Percentiles rank a stretch among this genome's conserved stretches.
These are phyloP conservation scores for Pleurotus giganteus DNA, from an alignment of 768 basidiomycete species.

Conservation along the genomic window DNA sequence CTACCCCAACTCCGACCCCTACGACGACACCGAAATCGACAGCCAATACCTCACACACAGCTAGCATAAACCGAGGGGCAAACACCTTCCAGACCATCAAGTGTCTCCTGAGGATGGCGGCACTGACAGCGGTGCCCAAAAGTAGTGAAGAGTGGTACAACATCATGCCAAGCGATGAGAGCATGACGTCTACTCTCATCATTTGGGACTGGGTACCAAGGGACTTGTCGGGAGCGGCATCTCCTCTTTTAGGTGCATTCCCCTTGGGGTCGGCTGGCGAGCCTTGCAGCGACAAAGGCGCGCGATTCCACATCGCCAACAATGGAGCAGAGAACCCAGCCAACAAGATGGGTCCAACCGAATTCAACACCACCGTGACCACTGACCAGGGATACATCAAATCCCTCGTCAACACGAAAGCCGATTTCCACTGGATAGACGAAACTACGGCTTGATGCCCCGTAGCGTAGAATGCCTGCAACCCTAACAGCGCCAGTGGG, in stretches of 20 bases:
- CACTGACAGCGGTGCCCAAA: conserved; percentile 67
- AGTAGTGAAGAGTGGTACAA: conserved; percentile 66
- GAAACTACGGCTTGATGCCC: conserved; percentile 91
- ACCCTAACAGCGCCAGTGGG: conserved; percentile 72
- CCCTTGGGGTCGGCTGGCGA: not conserved
- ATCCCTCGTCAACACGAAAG: conserved; percentile 75
- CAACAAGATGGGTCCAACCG: conserved; percentile 70
- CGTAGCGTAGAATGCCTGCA: conserved; percentile 80
- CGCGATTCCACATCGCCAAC: conserved; percentile 79
- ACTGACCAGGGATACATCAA: conserved; percentile 74
- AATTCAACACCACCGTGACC: conserved; percentile 72
- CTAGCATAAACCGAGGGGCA: conserved; percentile 90
- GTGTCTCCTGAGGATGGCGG: conserved; percentile 77
- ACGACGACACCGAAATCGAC: conserved; percentile 70
- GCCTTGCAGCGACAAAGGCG: conserved; percentile 43
- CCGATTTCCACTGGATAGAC: conserved; percentile 94
- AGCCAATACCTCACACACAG: conserved; percentile 59
- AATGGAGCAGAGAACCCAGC: conserved; percentile 66
- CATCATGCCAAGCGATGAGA: conserved; percentile 65
- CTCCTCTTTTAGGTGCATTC: conserved; percentile 1
- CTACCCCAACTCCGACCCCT: conserved; percentile 59
- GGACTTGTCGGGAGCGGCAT: conserved; percentile 13
- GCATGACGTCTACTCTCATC: conserved; percentile 38
- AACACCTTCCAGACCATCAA: conserved; percentile 99
- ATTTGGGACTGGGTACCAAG: conserved; percentile 24